Evolutionary conservation across 805 yeast genomes (phyloP), one percentile per base, ranked within the genome.

Genomic region (Candida taoyuanica): DNA sequence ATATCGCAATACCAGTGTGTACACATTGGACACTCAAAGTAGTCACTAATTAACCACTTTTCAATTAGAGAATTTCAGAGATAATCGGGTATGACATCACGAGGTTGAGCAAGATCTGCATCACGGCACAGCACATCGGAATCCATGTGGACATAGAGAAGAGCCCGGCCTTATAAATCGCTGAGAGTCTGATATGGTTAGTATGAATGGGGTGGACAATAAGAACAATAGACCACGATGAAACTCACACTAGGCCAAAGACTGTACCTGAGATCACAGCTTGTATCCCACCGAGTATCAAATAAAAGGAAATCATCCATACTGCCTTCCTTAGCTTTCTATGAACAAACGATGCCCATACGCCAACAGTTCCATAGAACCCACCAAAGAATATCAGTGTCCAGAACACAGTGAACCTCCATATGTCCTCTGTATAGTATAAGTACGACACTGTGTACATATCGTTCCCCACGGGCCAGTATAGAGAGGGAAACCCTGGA

Each of bases 71-170:
- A 21, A 21, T 7, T 21, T 7, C 64, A 13, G 75, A 60, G 31
- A 73, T 73, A 43, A 77, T 69, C 40, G 84, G 76, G 56, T 83
- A 86, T 5, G 85, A 72, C 7, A 80, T 72, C 24, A 81, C 67
- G 25, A 86, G 70, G 54, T 83, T 76, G 58, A 74, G 84, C 30
- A 87, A 55, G 5, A 85, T 69, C 49, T 78, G 79, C 5, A 83
- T 73, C 3, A 83, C 60, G 0, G 79, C 94, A 77, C 89, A 85
- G 39, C 83, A 73, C 48, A 91, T 71, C 0, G 98, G 98, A 7
- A 91, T 77, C 98, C 98, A 91, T 0, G 97, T 85, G 11, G 94
- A 81, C 94, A 93, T 85, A 17, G 83, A 74, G 51, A 91, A 77
- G 17, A 82, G 70, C 0, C 95, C 95, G 0, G 95, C 78, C 38